phyloP scores from a whole-genome alignment of 192 early-diverging fungal genomes.

The Entophlyctis luteolus region DNA sequence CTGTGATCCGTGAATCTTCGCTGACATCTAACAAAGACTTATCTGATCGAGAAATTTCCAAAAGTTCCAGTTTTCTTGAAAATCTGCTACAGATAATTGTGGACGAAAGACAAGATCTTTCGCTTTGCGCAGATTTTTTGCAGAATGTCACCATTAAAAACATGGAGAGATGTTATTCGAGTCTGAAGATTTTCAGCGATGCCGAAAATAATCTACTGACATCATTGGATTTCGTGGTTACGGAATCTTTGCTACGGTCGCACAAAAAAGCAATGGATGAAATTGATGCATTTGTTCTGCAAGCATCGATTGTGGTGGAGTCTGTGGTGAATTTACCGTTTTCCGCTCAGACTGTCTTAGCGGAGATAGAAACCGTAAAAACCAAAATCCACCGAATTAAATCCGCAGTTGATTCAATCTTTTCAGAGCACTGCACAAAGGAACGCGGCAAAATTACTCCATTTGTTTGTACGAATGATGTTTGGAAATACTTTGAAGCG shows the following conservation, averaged over 20 bases:
- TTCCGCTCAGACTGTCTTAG: background rate
- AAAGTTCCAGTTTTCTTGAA: conserved; percentile 61
- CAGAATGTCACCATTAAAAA: background rate
- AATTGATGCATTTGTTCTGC: conserved; percentile 7
- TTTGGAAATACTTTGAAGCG: background rate
- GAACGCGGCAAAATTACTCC: background rate
- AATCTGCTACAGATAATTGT: conserved; percentile 61
- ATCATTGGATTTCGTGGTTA: background rate
- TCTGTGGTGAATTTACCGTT: background rate
- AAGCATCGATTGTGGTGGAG: conserved; percentile 18
- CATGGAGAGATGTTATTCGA: background rate
- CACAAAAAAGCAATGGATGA: conserved; percentile 11
- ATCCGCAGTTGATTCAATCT: background rate
- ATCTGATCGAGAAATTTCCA: conserved; percentile 61
- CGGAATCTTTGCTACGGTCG: background rate
- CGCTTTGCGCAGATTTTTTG: background rate
- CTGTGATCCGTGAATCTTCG: conserved; percentile 49
- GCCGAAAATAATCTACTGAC: background rate
- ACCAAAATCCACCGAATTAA: background rate
- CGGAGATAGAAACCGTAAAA: background rate
- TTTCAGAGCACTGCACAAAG: background rate
- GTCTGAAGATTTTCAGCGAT: background rate
- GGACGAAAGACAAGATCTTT: conserved; percentile 50
- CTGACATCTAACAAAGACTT: conserved; percentile 55
- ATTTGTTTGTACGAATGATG: background rate